phyloP scores from a whole-genome alignment of 352 stramenopile species.

The Phytophthora aleatoria region DNA sequence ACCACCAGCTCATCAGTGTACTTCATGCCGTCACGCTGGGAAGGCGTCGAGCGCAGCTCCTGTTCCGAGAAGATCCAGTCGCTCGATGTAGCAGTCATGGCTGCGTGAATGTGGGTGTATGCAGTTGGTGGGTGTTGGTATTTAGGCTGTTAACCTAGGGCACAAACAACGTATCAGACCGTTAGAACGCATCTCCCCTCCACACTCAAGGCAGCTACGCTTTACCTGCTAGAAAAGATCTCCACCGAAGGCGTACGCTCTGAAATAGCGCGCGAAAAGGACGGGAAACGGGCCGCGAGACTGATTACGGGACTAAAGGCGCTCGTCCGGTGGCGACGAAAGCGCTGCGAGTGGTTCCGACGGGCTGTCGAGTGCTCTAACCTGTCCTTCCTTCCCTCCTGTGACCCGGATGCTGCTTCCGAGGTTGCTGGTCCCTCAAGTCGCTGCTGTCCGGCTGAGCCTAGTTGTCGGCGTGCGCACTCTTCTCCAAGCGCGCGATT shows the following conservation, averaged over 20 bases:
- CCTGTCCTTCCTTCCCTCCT: slow-evolving; percentile 24
- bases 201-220: background rate
- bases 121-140: slow-evolving; percentile 1
- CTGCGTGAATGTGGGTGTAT: slow-evolving; percentile 1
- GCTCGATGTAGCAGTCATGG: slow-evolving; percentile 34
- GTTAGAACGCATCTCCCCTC: slow-evolving; percentile 4
- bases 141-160: slow-evolving; percentile 18
- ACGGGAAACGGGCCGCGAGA: slow-evolving; percentile 16
- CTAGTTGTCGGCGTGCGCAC: slow-evolving; percentile 19
- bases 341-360: slow-evolving; percentile 14
- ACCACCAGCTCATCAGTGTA: slow-evolving; percentile 72
- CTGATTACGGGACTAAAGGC: slow-evolving; percentile 1
- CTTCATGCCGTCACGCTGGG: slow-evolving; percentile 78
- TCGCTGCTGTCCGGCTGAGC: slow-evolving; percentile 20
- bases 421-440: slow-evolving; percentile 20
- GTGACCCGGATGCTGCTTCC: slow-evolving; percentile 10
- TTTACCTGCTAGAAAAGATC: slow-evolving; percentile 36
- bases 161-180: slow-evolving; percentile 4
- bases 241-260: slow-evolving; percentile 22
- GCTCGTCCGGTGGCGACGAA: slow-evolving; percentile 32
- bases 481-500: slow-evolving; percentile 37
- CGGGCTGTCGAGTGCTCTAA: slow-evolving; percentile 8
- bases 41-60: slow-evolving; percentile 71
- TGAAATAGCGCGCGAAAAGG: slow-evolving; percentile 7
- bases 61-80: slow-evolving; percentile 84